Conservation (phyloP, 148 eudicot genomes). For the Drosera capensis region DNA sequence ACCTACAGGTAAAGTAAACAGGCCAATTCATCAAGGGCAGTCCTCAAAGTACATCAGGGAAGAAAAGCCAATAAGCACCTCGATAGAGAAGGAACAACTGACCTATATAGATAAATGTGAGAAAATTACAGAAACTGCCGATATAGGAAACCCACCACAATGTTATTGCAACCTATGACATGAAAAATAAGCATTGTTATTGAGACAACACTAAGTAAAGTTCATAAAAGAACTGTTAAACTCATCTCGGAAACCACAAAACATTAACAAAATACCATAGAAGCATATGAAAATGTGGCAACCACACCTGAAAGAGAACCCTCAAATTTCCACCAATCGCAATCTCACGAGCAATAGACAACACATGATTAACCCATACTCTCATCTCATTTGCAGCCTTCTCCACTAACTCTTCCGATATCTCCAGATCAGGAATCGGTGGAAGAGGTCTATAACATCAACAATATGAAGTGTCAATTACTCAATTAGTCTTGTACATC, state of each 20-base stretch:
- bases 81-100: conserved; percentile 11
- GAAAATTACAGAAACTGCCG: conserved; percentile 67
- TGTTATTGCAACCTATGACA: conserved; percentile 35
- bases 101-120: conserved; percentile 71
- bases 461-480: background rate
- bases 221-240: background rate
- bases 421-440: conserved; percentile 78
- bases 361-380: conserved; percentile 42
- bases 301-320: conserved; percentile 46
- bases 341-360: conserved; percentile 67
- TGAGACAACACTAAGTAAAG: background rate
- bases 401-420: conserved; percentile 52
- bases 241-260: background rate
- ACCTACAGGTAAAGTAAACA: conserved; percentile 21
- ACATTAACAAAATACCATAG: background rate
- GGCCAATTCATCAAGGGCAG: conserved; percentile 3
- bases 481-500: too few relatives aligned
- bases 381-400: conserved; percentile 46
- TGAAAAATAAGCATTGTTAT: background rate
- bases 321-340: conserved; percentile 61
- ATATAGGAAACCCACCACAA: conserved; percentile 57
- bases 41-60: conserved; percentile 1
- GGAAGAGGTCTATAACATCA: conserved; percentile 60
- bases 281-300: background rate
- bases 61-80: background rate